Conservation (phyloP, 306 rosid species). For the Sicyos edulis region DNA sequence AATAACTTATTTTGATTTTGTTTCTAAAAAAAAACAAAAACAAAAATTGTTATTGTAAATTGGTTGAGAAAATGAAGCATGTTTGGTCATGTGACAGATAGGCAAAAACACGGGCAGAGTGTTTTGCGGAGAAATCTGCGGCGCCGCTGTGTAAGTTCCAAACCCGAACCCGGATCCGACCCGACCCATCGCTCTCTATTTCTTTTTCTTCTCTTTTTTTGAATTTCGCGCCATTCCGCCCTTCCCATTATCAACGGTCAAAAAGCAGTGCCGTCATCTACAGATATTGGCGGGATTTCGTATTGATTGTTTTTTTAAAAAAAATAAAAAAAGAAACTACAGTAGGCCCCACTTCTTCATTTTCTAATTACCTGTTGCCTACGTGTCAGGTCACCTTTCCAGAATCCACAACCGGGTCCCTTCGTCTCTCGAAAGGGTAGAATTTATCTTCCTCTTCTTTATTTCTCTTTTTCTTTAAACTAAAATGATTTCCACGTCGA, state of each 20-base stretch:
- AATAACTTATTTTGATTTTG: not conserved
- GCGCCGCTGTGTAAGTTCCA: constrained; percentile 32
- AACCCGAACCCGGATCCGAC: not conserved
- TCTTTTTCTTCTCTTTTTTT: constrained; percentile 17
- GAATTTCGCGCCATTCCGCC: constrained; percentile 41
- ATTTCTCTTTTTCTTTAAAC: not conserved
- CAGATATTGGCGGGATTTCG: constrained; percentile 33
- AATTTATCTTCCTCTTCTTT: not conserved
- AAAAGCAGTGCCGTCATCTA: constrained; percentile 27
- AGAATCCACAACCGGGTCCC: constrained; percentile 16
- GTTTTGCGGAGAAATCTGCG: constrained; percentile 38
- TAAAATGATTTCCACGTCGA: not conserved
- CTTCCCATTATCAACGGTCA: constrained; percentile 34
- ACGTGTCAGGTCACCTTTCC: constrained; percentile 23
- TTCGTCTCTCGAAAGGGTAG: constrained; percentile 20
- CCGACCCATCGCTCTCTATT: not conserved
- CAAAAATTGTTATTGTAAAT: too few species aligned
- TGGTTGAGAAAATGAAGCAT: too few species aligned
- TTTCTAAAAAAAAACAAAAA: too few species aligned
- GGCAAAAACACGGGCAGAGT: constrained; percentile 29
- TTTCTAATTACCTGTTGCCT: constrained; percentile 21
- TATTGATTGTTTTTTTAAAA: not conserved
- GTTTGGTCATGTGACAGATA: constrained; percentile 22
- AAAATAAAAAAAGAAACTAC: not conserved
- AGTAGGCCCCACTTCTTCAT: constrained; percentile 18